Percentiles rank a stretch among this genome's conserved stretches.
Conservation (phyloP, 129 eudicot genomes). For the Smallanthus sonchifolius region DNA sequence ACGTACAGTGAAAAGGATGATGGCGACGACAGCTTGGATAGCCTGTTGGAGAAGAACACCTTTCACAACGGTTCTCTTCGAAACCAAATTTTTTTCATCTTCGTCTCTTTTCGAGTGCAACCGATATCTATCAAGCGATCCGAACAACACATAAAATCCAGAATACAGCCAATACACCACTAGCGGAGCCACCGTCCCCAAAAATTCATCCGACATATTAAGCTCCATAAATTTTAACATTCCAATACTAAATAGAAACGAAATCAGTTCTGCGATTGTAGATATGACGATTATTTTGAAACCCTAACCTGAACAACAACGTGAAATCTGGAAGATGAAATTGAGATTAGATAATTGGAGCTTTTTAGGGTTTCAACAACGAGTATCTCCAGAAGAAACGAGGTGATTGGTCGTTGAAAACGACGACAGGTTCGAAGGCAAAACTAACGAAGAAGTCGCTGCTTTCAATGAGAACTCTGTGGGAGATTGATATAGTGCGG, state of each 20-base stretch:
- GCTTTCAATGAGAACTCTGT: not conserved
- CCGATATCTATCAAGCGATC: slow-evolving; percentile 56
- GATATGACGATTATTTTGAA: slow-evolving; percentile 1
- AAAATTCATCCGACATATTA: slow-evolving; percentile 59
- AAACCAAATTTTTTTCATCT: slow-evolving; percentile 70
- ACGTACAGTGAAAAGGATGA: slow-evolving; percentile 65
- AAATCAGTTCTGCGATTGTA: not conserved
- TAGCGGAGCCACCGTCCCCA: slow-evolving; percentile 77
- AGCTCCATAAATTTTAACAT: slow-evolving; percentile 28
- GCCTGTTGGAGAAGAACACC: slow-evolving; percentile 84
- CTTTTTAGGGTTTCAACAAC: slow-evolving; percentile 16
- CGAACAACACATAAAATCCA: slow-evolving; percentile 59
- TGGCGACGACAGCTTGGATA: slow-evolving; percentile 67
- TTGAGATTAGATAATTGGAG: not conserved
- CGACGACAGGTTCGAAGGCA: not conserved
- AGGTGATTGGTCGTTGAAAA: slow-evolving; percentile 1
- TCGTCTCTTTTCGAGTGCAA: slow-evolving; percentile 66
- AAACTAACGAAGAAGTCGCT: not conserved
- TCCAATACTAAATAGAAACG: not conserved
- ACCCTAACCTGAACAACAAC: slow-evolving; percentile 9
- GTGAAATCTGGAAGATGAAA: not conserved
- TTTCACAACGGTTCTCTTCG: slow-evolving; percentile 52
- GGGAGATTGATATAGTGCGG: no score
- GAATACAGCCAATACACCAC: slow-evolving; percentile 78
- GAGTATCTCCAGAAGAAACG: not conserved